Evolutionary conservation across 2,329 filamentous ascomycete genomes (phyloP).

Genomic region (Zelopaecilomyces penicillatus): DNA sequence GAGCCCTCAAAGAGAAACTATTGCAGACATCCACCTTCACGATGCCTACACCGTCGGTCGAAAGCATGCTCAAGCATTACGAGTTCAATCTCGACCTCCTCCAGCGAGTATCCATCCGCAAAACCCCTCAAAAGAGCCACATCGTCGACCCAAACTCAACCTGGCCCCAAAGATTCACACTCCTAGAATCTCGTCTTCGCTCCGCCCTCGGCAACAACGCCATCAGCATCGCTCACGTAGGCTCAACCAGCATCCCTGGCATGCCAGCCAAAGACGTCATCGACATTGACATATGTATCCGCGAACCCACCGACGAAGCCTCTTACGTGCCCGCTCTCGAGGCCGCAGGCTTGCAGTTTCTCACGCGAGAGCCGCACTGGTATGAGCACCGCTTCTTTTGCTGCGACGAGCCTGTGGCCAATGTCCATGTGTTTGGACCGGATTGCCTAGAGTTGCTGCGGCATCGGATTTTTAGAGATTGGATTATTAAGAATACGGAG

Average conservation of each 20-base stretch:
- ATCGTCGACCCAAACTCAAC: conserved; percentile 29
- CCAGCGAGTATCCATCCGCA: conserved; percentile 19
- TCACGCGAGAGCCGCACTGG: conserved; percentile 37
- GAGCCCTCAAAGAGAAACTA: too few species aligned
- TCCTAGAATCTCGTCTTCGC: conserved; percentile 24
- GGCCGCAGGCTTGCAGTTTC: conserved; percentile 35
- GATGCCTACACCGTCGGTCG: conserved; percentile 2
- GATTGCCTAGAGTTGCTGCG: conserved; percentile 31
- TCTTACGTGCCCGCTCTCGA: conserved; percentile 36
- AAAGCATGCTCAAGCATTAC: conserved; percentile 18
- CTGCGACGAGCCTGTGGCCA: conserved; percentile 26
- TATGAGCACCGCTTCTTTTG: conserved; percentile 40
- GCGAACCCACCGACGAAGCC: conserved; percentile 30
- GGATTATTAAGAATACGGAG: conserved; percentile 25
- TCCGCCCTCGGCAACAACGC: conserved; percentile 26
- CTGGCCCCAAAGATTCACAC: conserved; percentile 27
- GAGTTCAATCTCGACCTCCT: conserved; percentile 13
- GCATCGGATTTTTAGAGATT: conserved; percentile 36
- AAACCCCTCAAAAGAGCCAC: conserved; percentile 13
- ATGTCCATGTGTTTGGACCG: conserved; percentile 41
- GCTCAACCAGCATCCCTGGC: conserved; percentile 41
- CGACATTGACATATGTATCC: conserved; percentile 42
- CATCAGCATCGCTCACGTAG: conserved; percentile 36
- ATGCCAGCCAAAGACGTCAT: conserved; percentile 44
- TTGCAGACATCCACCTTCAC: neutral